phyloP scores from a whole-genome alignment of 352 stramenopile species.

The Phytophthora tentaculata region DNA sequence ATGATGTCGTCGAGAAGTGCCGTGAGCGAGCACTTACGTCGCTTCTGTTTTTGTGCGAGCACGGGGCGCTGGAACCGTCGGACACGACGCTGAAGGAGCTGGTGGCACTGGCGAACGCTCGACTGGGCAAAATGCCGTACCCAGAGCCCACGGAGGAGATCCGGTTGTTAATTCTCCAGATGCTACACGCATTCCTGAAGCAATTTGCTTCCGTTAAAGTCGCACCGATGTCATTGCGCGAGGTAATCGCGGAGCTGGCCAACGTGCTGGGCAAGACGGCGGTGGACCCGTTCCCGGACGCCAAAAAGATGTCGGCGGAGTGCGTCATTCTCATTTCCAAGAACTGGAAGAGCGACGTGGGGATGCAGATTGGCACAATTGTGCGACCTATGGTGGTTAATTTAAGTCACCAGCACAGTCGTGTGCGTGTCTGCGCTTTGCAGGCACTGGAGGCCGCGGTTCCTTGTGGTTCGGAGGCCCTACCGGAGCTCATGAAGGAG shows the following conservation, averaged over 20 bases:
- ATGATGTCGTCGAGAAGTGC: conserved; percentile 78
- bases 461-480: conserved; percentile 67
- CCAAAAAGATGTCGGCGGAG: conserved; percentile 78
- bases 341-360: conserved; percentile 60
- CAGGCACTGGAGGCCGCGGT: conserved; percentile 76
- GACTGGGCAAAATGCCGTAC: conserved; percentile 82
- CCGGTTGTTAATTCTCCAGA: conserved; percentile 70
- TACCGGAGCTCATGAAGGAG: conserved; percentile 82
- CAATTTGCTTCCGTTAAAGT: conserved; percentile 41
- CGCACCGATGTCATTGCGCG: conserved; percentile 38
- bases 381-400: conserved; percentile 72
- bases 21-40: conserved; percentile 71
- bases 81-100: conserved; percentile 51
- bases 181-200: conserved; percentile 60
- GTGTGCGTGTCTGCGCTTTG: conserved; percentile 75
- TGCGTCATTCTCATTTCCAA: conserved; percentile 62
- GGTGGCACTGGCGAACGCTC: conserved; percentile 49
- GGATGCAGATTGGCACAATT: conserved; percentile 74
- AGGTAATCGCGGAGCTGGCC: conserved; percentile 69
- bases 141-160: conserved; percentile 86
- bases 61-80: conserved; percentile 50
- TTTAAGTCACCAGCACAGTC: conserved; percentile 83
- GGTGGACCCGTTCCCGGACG: conserved; percentile 81
- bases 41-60: conserved; percentile 64
- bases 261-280: conserved; percentile 79